These are phyloP conservation scores for Solanum hybrid DNA, from an alignment of 305 asterid genomes.

Conservation along the genomic window DNA sequence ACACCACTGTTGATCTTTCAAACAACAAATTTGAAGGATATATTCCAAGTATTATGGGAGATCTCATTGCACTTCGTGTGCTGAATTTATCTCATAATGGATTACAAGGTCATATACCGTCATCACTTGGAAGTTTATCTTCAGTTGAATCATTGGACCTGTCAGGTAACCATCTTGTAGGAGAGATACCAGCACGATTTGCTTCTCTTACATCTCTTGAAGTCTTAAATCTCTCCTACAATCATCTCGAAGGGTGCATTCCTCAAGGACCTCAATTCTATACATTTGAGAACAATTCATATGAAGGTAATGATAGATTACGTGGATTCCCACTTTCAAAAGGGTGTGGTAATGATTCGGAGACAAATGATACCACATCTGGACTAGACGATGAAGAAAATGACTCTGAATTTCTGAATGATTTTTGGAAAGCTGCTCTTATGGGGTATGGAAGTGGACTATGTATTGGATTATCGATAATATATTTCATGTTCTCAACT, in stretches of 20 bases:
- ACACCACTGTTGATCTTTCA: constrained; percentile 19
- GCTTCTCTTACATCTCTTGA: constrained; percentile 6
- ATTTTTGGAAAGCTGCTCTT: constrained; percentile 19
- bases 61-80: background rate
- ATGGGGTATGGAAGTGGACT: constrained; percentile 31
- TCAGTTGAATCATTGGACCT: constrained; percentile 17
- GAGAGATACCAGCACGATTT: constrained; percentile 4
- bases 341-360: background rate
- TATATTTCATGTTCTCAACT: background rate
- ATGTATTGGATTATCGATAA: constrained; percentile 9
- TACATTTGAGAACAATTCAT: constrained; percentile 16
- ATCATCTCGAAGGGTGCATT: constrained; percentile 11
- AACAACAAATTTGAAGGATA: constrained; percentile 13
- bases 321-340: no score
- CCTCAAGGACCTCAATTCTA: constrained; percentile 1
- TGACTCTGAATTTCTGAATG: background rate
- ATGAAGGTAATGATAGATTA: constrained; percentile 20
- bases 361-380: background rate
- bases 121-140: background rate
- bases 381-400: background rate
- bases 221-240: constrained; percentile 11
- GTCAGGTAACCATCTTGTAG: constrained; percentile 3
- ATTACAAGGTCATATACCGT: constrained; percentile 4
- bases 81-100: constrained; percentile 21
- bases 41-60: constrained; percentile 15